phyloP scores from a whole-genome alignment of 2,329 filamentous ascomycete species.

The Chrysoporthe cubensis region DNA sequence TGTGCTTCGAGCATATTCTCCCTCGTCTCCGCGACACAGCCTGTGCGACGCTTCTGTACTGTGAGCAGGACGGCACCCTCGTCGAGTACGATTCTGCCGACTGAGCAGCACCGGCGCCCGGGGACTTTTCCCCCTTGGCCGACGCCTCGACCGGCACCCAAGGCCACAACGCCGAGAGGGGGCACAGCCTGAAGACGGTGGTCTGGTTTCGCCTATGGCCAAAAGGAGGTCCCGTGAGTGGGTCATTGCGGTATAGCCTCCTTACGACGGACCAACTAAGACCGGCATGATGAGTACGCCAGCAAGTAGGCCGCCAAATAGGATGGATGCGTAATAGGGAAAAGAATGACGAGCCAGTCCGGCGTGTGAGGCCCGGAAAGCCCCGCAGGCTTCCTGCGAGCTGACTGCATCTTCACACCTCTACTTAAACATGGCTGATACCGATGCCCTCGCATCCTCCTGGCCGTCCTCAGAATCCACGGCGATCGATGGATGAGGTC shows the following conservation, averaged over 20 bases:
- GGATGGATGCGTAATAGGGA: conserved; percentile 7
- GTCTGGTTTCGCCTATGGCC: neutral
- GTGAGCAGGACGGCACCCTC: neutral
- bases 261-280: conserved; percentile 7
- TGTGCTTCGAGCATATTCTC: neutral
- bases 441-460: neutral
- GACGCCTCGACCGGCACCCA: conserved; percentile 14
- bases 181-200: neutral
- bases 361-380: neutral
- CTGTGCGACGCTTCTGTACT: neutral
- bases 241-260: conserved; percentile 1
- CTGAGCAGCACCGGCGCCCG: conserved; percentile 6
- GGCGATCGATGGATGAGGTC: neutral
- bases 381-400: conserved; percentile 12
- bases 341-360: conserved; percentile 13
- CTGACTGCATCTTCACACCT: neutral
- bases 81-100: conserved; percentile 13
- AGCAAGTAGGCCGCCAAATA: neutral
- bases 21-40: neutral
- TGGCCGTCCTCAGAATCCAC: neutral
- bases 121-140: conserved; percentile 18
- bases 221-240: neutral
- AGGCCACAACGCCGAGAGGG: conserved; percentile 4
- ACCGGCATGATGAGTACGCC: conserved; percentile 14
- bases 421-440: neutral